These are phyloP conservation scores for Hordeum vulgare DNA, from an alignment of 176 grass and related monocot genomes.

Conservation along the genomic window MorexV3_pseudomolecules_assembly NC_058524.1:2362964-2363463, in stretches of 20 bases:
- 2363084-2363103: constrained; percentile 29
- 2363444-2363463: constrained; percentile 27
- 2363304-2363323: constrained; percentile 50
- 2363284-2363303: constrained; percentile 31
- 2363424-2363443: too few species aligned
- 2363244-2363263: constrained; percentile 14
- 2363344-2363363: constrained; percentile 54
- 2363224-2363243: constrained; percentile 35
- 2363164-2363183: too few species aligned
- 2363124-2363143: constrained; percentile 18
- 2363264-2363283: constrained; percentile 28
- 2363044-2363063: constrained; percentile 44
- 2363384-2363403: constrained; percentile 60
- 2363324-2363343: constrained; percentile 39
- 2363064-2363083: constrained; percentile 46
- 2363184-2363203: constrained; percentile 34
- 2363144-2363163: constrained; percentile 43
- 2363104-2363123: constrained; percentile 24
- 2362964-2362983: too few species aligned
- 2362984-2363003: too few species aligned
- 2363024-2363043: constrained; percentile 29
- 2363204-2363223: constrained; percentile 36
- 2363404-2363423: constrained; percentile 59
- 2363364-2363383: too few species aligned
- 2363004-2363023: too few species aligned